Evolutionary conservation across 176 grass and related monocot genomes (phyloP).

Genomic region (Areca catechu): DNA sequence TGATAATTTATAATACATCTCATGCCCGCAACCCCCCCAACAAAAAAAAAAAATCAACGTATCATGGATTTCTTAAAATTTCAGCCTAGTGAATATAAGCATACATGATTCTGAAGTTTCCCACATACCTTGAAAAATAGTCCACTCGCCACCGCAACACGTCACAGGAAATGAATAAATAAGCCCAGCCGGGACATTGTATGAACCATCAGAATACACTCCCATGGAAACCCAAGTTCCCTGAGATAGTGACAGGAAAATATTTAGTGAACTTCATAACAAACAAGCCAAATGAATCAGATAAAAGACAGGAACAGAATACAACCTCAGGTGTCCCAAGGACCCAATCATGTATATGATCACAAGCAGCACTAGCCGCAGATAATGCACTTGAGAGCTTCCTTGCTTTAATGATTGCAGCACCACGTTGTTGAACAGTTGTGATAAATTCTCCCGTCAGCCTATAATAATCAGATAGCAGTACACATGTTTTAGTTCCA

Average conservation of each 20-base stretch:
- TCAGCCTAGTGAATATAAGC: neutral
- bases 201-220: constrained; percentile 92
- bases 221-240: constrained; percentile 98
- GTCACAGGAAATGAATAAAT: constrained; percentile 98
- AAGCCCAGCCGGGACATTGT: constrained; percentile 78
- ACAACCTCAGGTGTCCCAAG: constrained; percentile 83
- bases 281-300: neutral
- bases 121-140: constrained; percentile 69
- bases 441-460: constrained; percentile 63
- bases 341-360: constrained; percentile 95
- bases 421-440: constrained; percentile 89
- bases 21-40: no score
- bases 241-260: constrained; percentile 7
- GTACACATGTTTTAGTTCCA: no score
- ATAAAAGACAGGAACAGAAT: neutral
- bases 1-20: no score
- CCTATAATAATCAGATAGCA: constrained; percentile 26
- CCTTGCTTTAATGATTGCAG: constrained; percentile 90
- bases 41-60: neutral
- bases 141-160: constrained; percentile 71
- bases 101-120: neutral
- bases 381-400: constrained; percentile 96
- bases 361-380: constrained; percentile 92
- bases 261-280: neutral
- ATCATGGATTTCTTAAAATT: neutral